Conservation (phyloP, 345 rosid species). For the Brassica incana region DNA sequence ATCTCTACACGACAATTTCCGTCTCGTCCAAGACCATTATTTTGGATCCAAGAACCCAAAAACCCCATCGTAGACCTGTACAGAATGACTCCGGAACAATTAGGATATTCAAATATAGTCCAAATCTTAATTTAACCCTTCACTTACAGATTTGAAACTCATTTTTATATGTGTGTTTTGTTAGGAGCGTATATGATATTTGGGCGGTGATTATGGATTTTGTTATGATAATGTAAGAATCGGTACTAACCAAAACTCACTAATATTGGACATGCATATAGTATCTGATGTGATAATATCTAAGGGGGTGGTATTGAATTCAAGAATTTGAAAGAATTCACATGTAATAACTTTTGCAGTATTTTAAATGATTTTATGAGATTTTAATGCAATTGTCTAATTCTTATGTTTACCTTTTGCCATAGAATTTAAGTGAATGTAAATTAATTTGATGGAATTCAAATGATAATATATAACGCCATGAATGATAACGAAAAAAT, state of each 20-base stretch:
- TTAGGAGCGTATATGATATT: neutral
- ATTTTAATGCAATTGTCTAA: too few relatives aligned
- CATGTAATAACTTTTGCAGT: too few relatives aligned
- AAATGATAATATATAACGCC: too few relatives aligned
- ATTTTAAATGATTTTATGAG: too few relatives aligned
- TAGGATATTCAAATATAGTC: neutral
- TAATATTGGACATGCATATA: neutral
- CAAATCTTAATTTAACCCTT: constrained; percentile 6
- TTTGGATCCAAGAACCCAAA: constrained; percentile 17
- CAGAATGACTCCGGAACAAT: neutral
- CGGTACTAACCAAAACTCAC: neutral
- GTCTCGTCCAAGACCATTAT: constrained; percentile 11
- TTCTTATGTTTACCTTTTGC: too few relatives aligned
- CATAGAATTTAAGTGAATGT: too few relatives aligned
- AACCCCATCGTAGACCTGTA: neutral
- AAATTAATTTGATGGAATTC: too few relatives aligned
- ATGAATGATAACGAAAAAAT: too few relatives aligned
- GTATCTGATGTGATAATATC: neutral
- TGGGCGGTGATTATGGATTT: neutral
- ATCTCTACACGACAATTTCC: constrained; percentile 39
- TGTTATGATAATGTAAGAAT: neutral
- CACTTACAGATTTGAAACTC: neutral
- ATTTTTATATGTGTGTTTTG: neutral
- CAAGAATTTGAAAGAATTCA: too few relatives aligned
- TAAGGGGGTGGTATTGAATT: too few relatives aligned